phyloP scores from a whole-genome alignment of 1,284 basidiomycete species.

The Cutaneotrichosporon mucoides region DNA sequence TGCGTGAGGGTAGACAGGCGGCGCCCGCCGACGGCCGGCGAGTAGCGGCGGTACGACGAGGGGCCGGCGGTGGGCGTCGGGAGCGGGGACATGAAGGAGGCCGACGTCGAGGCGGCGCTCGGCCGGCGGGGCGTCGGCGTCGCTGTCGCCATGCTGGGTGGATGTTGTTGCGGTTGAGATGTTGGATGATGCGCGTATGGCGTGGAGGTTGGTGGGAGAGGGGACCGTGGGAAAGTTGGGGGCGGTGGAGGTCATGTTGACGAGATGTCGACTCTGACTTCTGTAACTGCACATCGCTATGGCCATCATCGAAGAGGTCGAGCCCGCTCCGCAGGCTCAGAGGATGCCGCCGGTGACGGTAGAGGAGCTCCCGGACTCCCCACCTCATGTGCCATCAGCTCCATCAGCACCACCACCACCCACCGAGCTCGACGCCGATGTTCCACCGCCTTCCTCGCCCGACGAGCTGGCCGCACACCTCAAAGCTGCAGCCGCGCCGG shows the following conservation, averaged over 20 bases:
- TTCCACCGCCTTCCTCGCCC: neutral
- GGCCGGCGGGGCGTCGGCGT: constrained; percentile 6
- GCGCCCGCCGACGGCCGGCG: neutral
- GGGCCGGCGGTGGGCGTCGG: neutral
- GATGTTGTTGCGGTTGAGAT: neutral
- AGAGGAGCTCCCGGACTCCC: constrained; percentile 22
- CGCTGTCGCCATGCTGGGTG: neutral
- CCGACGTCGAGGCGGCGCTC: neutral
- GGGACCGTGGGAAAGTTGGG: constrained; percentile 15
- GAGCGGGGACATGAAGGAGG: neutral
- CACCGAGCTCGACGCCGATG: no score
- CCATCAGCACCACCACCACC: neutral
- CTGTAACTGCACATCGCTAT: constrained; percentile 14
- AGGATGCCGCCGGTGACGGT: constrained; percentile 1
- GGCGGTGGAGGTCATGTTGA: neutral
- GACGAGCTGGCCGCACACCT: constrained; percentile 19
- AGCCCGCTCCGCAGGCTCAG: no score
- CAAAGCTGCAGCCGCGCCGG: constrained; percentile 12
- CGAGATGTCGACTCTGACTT: no score
- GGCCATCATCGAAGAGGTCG: constrained; percentile 37
- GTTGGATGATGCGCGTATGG: neutral
- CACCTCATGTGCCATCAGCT: neutral
- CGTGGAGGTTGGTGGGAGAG: neutral
- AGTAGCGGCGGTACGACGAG: neutral
- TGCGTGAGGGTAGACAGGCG: constrained; percentile 1